Conservation (phyloP, 2,329 filamentous ascomycete species). For the Mycogone perniciosa region DNA sequence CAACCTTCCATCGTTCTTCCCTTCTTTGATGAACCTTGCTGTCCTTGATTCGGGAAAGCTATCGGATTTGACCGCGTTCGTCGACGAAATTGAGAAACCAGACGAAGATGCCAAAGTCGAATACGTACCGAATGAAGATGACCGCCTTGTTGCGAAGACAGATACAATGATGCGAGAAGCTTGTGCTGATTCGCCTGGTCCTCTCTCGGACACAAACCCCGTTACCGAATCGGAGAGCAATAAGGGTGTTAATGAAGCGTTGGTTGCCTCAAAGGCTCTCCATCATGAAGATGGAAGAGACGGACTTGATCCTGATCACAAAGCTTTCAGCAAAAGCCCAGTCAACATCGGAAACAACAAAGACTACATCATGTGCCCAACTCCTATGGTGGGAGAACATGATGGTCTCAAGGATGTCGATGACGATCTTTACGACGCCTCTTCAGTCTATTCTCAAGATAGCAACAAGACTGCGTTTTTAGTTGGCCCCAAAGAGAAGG, state of each 20-base stretch:
- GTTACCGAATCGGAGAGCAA: no score
- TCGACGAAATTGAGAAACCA: not conserved
- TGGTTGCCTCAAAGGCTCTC: no score
- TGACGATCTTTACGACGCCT: constrained; percentile 14
- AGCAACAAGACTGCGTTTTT: constrained; percentile 15
- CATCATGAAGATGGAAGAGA: no score
- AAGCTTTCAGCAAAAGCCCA: no score
- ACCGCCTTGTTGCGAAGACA: no score
- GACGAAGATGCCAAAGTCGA: not conserved
- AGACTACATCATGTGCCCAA: not conserved
- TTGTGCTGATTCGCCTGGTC: not conserved
- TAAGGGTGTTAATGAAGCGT: no score
- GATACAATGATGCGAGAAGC: not conserved
- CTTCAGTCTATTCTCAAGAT: constrained; percentile 19
- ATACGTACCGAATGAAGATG: no score
- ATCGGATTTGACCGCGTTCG: not conserved
- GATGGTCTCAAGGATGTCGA: not conserved
- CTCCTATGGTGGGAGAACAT: not conserved
- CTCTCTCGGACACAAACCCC: no score
- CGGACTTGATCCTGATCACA: no score
- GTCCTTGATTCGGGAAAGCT: constrained; percentile 4
- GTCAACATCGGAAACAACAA: not conserved
- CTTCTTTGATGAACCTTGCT: constrained; percentile 19
- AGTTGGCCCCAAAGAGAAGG: constrained; percentile 1
- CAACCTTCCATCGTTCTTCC: constrained; percentile 19